Percentiles rank a stretch among this genome's conserved stretches.
These are phyloP conservation scores for Bidens hawaiensis DNA, from an alignment of 140 eudicot genomes.

Conservation along the genomic window DNA sequence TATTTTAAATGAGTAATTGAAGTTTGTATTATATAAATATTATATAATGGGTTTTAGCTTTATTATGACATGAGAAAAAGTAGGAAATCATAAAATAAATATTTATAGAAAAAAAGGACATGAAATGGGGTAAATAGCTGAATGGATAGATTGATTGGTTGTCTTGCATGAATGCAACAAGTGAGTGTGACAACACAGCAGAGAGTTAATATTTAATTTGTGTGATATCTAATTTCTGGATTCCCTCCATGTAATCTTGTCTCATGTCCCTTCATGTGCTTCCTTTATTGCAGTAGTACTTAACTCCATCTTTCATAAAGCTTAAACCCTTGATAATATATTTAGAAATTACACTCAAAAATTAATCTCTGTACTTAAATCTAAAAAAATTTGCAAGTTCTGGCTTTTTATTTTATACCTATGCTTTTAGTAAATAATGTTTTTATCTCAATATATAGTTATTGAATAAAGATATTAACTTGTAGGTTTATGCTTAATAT, in stretches of 20 bases:
- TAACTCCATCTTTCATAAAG: constrained; percentile 2
- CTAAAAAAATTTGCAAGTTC: too few relatives aligned
- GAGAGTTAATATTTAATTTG: constrained; percentile 36
- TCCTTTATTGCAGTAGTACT: constrained; percentile 29
- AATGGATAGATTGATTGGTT: constrained; percentile 61
- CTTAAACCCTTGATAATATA: constrained; percentile 16
- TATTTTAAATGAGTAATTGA: constrained; percentile 9
- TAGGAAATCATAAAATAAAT: constrained; percentile 16
- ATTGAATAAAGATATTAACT: too few relatives aligned
- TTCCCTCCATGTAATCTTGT: constrained; percentile 43
- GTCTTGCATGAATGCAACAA: constrained; percentile 78
- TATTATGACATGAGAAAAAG: constrained; percentile 11
- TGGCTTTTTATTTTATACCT: too few relatives aligned
- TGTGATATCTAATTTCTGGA: constrained; percentile 41
- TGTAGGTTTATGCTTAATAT: background rate
- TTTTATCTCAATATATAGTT: background rate
- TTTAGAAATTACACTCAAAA: too few relatives aligned
- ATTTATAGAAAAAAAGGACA: constrained; percentile 26
- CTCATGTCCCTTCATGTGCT: constrained; percentile 30
- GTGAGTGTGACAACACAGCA: constrained; percentile 57
- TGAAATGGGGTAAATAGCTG: constrained; percentile 38
- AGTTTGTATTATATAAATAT: constrained; percentile 8
- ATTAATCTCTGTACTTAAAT: too few relatives aligned
- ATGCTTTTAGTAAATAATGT: too few relatives aligned
- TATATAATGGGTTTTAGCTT: constrained; percentile 15